Percentiles rank a stretch among this genome's conserved stretches.
Conservation (phyloP, 179 eudicot species). For the Patellifolia procumbens region DNA sequence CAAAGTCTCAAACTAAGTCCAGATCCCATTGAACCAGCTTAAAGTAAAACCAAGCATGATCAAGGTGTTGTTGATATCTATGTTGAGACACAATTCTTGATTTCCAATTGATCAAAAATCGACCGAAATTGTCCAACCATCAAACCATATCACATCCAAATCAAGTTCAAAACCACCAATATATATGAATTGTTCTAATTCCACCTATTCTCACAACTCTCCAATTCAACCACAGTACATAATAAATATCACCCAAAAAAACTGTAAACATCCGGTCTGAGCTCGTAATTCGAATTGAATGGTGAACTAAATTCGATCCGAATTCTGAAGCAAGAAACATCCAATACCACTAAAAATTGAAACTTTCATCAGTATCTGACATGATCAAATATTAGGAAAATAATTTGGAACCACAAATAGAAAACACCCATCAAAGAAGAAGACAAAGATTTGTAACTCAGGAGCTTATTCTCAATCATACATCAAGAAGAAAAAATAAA, state of each 20-base stretch:
- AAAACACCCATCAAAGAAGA: background rate
- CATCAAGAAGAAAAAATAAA: too few relatives aligned
- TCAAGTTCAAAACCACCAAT: too few relatives aligned
- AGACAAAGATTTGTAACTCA: background rate
- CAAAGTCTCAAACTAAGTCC: background rate
- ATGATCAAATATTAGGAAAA: background rate
- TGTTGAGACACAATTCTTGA: background rate
- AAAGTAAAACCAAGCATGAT: background rate
- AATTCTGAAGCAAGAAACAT: background rate
- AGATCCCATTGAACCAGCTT: background rate
- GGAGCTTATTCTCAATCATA: background rate
- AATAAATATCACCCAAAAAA: too few relatives aligned
- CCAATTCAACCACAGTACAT: too few relatives aligned
- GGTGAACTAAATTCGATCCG: background rate
- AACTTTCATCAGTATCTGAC: background rate
- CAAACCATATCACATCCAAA: background rate
- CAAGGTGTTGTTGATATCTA: background rate
- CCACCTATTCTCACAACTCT: too few relatives aligned
- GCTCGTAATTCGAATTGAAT: background rate
- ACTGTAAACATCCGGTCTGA: too few relatives aligned
- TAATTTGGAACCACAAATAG: background rate
- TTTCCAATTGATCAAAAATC: background rate
- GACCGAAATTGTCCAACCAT: too few relatives aligned
- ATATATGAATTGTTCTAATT: too few relatives aligned
- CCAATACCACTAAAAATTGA: too few relatives aligned